These are phyloP conservation scores for Mollisiaceae sp. DNA, from an alignment of 2,329 filamentous ascomycete genomes.

Conservation along the genomic window DNA sequence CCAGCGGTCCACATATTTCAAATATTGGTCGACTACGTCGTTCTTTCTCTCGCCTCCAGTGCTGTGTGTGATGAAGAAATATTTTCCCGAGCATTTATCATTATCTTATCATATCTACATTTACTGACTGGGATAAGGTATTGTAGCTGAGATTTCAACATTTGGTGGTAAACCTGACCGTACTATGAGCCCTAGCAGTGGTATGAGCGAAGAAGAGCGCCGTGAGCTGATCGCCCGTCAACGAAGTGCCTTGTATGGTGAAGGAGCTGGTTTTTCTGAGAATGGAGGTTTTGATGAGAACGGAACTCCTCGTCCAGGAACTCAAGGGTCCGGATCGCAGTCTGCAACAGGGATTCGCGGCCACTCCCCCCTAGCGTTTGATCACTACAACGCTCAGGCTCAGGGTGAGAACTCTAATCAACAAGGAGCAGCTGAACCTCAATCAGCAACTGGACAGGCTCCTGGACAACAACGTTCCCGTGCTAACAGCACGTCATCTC, in stretches of 20 bases:
- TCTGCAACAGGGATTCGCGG: slow-evolving; percentile 71
- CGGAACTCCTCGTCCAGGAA: slow-evolving; percentile 64
- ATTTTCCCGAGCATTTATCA: slow-evolving; percentile 22
- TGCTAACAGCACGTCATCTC: slow-evolving; percentile 85
- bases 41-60: slow-evolving; percentile 43
- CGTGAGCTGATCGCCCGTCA: slow-evolving; percentile 95
- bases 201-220: slow-evolving; percentile 93
- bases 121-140: slow-evolving; percentile 53
- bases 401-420: slow-evolving; percentile 34
- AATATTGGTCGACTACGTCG: slow-evolving; percentile 43
- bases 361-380: slow-evolving; percentile 80
- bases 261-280: slow-evolving; percentile 70
- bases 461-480: slow-evolving; percentile 58
- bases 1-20: slow-evolving; percentile 41
- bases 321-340: slow-evolving; percentile 65
- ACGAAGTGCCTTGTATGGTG: slow-evolving; percentile 91
- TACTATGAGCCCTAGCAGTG: slow-evolving; percentile 78
- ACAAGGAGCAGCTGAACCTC: slow-evolving; percentile 51
- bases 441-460: slow-evolving; percentile 50
- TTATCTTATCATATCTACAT: slow-evolving; percentile 35
- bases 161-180: slow-evolving; percentile 79
- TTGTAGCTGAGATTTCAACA: slow-evolving; percentile 69
- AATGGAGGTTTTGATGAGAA: slow-evolving; percentile 72
- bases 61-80: slow-evolving; percentile 45
- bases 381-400: slow-evolving; percentile 60